phyloP scores from a whole-genome alignment of 805 yeast genomes.

The Tetrapisispora fleetii region DNA sequence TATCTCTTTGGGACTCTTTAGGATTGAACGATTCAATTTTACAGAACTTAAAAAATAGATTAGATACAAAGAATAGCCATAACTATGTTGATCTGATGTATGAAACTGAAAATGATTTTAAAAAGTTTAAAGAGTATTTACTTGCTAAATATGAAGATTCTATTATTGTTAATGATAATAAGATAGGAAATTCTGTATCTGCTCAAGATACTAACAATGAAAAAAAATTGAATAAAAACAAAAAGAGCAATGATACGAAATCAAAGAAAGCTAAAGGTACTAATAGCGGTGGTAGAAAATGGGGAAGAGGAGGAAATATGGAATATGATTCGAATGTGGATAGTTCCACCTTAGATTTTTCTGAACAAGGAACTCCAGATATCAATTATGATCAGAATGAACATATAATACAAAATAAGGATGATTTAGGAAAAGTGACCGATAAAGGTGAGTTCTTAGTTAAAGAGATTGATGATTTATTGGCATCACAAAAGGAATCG shows the following conservation, averaged over 20 bases:
- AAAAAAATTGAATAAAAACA: conserved; percentile 3
- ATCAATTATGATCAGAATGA: conserved; percentile 8
- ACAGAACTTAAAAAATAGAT: conserved; percentile 26
- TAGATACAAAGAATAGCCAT: conserved; percentile 16
- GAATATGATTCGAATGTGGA: conserved; percentile 35
- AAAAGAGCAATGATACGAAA: conserved; percentile 3
- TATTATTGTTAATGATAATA: conserved; percentile 3
- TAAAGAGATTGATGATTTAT: conserved; percentile 43
- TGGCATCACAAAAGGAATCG: conserved; percentile 11
- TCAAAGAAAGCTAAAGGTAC: not conserved
- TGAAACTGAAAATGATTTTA: conserved; percentile 28
- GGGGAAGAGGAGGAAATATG: conserved; percentile 56
- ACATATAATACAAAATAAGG: conserved; percentile 23
- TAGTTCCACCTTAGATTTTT: conserved; percentile 44
- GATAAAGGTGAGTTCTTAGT: conserved; percentile 55
- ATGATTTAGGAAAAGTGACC: conserved; percentile 33
- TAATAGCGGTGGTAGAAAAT: conserved; percentile 38
- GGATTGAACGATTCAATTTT: conserved; percentile 24
- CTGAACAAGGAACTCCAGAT: conserved; percentile 26
- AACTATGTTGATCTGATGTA: conserved; percentile 23
- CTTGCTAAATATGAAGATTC: conserved; percentile 26
- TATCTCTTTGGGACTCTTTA: conserved; percentile 29
- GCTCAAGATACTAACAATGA: not conserved
- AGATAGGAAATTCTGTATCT: not conserved
- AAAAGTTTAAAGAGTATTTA: conserved; percentile 33